Evolutionary conservation across 164 flowering plant species (phyloP).

Genomic region (Sedum album): DNA sequence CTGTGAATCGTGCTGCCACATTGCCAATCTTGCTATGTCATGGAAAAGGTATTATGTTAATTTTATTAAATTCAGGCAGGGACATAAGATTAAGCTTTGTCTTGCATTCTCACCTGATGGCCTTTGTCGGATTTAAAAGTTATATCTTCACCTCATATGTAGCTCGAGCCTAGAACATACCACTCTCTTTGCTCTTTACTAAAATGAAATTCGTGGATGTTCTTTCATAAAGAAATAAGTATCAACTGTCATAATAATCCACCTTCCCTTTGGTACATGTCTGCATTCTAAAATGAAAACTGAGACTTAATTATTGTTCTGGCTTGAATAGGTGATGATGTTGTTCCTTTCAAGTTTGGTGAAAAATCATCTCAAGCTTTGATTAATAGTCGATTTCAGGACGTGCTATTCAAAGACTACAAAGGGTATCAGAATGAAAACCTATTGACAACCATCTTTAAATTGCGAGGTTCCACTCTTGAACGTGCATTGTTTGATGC

Average conservation of each 20-base stretch:
- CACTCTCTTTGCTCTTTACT: background rate
- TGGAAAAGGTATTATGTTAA: constrained; percentile 25
- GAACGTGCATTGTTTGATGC: background rate
- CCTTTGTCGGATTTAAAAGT: background rate
- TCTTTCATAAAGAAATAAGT: background rate
- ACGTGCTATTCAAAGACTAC: constrained; percentile 27
- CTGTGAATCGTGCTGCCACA: constrained; percentile 29
- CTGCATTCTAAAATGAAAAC: background rate
- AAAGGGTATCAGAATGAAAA: constrained; percentile 24
- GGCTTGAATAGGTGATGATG: constrained; percentile 34
- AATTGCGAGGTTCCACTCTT: background rate
- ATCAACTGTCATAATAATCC: background rate
- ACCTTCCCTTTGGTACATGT: background rate
- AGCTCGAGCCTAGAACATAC: constrained; percentile 19
- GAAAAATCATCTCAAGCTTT: constrained; percentile 31
- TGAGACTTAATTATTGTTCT: background rate
- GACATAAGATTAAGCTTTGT: background rate
- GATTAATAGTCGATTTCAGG: constrained; percentile 25
- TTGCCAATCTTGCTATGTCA: constrained; percentile 39
- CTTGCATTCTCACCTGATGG: background rate
- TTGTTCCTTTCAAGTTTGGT: constrained; percentile 31
- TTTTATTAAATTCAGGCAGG: background rate
- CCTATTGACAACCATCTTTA: background rate
- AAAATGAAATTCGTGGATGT: background rate
- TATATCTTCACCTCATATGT: too few relatives aligned